Base-by-base conservation (phyloP, 202 grass and related monocot species). In the Sporobolus alterniflorus region DNA sequence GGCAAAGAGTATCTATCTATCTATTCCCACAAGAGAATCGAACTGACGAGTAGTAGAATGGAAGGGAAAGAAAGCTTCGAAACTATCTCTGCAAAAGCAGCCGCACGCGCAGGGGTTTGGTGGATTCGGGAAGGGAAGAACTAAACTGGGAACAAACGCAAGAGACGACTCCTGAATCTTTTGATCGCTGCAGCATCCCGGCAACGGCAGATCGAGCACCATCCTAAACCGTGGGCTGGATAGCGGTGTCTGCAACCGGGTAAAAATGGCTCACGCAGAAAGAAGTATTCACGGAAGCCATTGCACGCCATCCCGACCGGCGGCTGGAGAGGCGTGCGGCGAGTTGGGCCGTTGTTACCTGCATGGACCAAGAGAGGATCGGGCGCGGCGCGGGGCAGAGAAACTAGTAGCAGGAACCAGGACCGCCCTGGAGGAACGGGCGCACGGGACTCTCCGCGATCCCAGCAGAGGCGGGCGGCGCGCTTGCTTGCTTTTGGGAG, bases 11-110 rank as follows among this genome's bases (percentile, higher is more conserved):
- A 39, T 39, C 36, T 47, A 46, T 76, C 56, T 74, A 83, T 67
- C 47, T 47, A 46, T 76, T 67, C 48, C 20, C 11, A 39, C 40
- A 66, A 33, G 71, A 76, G 71, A 76, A 57, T 67, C 62, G 20
- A 63, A 71, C 9, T 1, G 21, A 13, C 11, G 20, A 32, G 12
- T n/a, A n/a, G 32, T 33, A 0, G 12, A 13, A 31, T 18, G 0
- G 12, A 50, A 33, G 26, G 20, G 2, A 13, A 9, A 36, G 36
- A 59, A 18, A 15, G 55, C 11, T 28, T 28, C 22, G 22, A 59
- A 59, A 59, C 11, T 59, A 10, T 9, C 10, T 5, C 24, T 3
- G 20, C 24, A 9, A 1, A 8, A 22, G 10, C 31, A 15, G 56
- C 24, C 20, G 22, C 11, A 6, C 9, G 29, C 24, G 2, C 9